Conservation (phyloP, 2,329 filamentous ascomycete genomes). For the Immersiporthe knoxdaviesiana region DNA sequence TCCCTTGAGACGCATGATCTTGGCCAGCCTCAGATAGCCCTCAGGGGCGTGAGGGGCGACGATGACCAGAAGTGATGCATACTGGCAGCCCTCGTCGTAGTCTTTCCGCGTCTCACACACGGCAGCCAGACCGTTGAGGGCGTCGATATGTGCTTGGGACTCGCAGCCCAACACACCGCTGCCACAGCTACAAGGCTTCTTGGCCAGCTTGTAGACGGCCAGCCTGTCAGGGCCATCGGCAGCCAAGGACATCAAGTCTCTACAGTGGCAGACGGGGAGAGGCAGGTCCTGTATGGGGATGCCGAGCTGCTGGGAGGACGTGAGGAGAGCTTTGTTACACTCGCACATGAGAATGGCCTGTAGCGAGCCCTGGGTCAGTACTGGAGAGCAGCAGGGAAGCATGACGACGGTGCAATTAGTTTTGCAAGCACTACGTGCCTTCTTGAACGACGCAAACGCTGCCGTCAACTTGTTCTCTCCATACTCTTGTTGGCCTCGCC, state of each 20-base stretch:
- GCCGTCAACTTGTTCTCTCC: background rate
- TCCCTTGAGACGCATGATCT: slow-evolving; percentile 15
- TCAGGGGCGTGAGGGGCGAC: slow-evolving; percentile 25
- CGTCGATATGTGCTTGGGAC: slow-evolving; percentile 7
- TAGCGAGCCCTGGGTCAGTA: background rate
- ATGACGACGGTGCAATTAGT: background rate
- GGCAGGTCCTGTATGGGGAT: slow-evolving; percentile 14
- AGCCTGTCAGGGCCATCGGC: background rate
- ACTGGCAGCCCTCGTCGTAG: slow-evolving; percentile 13
- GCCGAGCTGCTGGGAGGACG: slow-evolving; percentile 10
- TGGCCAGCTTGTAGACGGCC: slow-evolving; percentile 23
- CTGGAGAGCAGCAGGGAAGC: background rate
- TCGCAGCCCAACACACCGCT: slow-evolving; percentile 18
- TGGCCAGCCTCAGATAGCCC: slow-evolving; percentile 28
- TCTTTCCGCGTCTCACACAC: slow-evolving; percentile 10
- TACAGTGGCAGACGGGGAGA: slow-evolving; percentile 26
- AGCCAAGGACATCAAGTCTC: slow-evolving; percentile 14
- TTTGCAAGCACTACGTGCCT: slow-evolving; percentile 15
- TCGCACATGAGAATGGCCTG: slow-evolving; percentile 20
- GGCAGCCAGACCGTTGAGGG: slow-evolving; percentile 12
- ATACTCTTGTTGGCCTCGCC: slow-evolving; percentile 17
- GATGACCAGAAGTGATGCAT: slow-evolving; percentile 22
- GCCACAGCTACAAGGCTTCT: slow-evolving; percentile 21
- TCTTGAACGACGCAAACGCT: slow-evolving; percentile 16
- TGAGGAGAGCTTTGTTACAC: slow-evolving; percentile 18